Conservation (phyloP, 129 eudicot species). For the Saposhnikovia divaricata region DNA sequence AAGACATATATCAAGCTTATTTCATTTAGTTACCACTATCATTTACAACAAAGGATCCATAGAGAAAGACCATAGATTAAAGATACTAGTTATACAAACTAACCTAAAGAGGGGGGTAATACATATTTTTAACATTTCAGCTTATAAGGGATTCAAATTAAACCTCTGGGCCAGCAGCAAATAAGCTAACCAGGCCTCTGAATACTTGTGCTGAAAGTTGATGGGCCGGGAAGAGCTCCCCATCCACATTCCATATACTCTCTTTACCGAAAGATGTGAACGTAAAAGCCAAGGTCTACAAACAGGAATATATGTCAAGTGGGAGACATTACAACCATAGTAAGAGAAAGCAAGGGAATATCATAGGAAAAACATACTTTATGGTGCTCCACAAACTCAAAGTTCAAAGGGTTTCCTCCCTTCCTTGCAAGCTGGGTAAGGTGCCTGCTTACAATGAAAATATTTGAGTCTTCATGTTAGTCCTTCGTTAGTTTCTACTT, state of each 20-base stretch:
- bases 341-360: not conserved
- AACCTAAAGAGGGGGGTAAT: not conserved
- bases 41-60: not conserved
- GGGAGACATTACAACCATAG: not conserved
- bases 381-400: conserved; percentile 86
- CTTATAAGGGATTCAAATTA: conserved; percentile 14
- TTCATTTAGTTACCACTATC: not conserved
- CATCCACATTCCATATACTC: conserved; percentile 94
- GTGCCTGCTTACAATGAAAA: conserved; percentile 54
- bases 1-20: not conserved
- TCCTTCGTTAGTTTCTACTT: not conserved
- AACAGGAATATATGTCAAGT: conserved; percentile 7
- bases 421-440: conserved; percentile 67
- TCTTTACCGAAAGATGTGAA: conserved; percentile 80
- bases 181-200: conserved; percentile 78
- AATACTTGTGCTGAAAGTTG: conserved; percentile 93
- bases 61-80: not conserved
- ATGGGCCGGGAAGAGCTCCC: conserved; percentile 77
- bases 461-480: not conserved
- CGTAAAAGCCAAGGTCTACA: conserved; percentile 80
- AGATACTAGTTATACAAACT: conserved; percentile 15
- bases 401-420: conserved; percentile 85
- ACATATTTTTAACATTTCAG: not conserved
- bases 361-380: conserved; percentile 35
- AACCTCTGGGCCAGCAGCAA: conserved; percentile 82